Evolutionary conservation across 306 rosid species (phyloP).

Genomic region (Vigna unguiculata): DNA sequence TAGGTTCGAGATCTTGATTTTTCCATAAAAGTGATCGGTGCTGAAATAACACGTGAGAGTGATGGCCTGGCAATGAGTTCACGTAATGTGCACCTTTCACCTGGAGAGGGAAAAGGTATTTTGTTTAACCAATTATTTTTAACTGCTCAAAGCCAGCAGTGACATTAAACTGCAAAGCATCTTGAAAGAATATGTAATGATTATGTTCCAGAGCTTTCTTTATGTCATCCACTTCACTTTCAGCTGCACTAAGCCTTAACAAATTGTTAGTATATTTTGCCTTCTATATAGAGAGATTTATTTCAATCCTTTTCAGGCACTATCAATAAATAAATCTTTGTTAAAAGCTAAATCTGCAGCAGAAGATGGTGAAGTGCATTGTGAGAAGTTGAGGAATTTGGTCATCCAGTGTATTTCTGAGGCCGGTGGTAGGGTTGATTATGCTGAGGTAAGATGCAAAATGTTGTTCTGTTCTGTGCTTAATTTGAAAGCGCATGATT

Average conservation of each 20-base stretch:
- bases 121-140: background rate
- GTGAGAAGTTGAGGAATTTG: conserved; percentile 58
- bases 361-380: conserved; percentile 65
- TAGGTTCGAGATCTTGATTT: conserved; percentile 97
- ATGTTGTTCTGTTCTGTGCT: conserved; percentile 9
- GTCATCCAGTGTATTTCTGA: conserved; percentile 60
- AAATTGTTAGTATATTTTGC: conserved; percentile 15
- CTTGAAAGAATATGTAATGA: conserved; percentile 1
- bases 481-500: background rate
- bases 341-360: conserved; percentile 68
- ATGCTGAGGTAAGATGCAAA: conserved; percentile 70
- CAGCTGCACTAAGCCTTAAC: background rate
- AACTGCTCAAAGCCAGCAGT: background rate
- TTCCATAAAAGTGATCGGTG: conserved; percentile 71
- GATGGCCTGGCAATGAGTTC: conserved; percentile 98
- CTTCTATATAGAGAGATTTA: conserved; percentile 12
- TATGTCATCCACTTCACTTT: conserved; percentile 24
- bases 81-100: conserved; percentile 84
- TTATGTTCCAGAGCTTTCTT: conserved; percentile 19
- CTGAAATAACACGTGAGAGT: conserved; percentile 66
- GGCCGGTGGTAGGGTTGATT: conserved; percentile 88
- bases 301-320: conserved; percentile 65
- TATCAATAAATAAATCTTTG: conserved; percentile 77
- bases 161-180: conserved; percentile 30
- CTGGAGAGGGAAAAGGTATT: conserved; percentile 79